Conservation (phyloP, 176 grass and related monocot species). For the maize (Zea mays) region Zm-B73-REFERENCE-NAM-5.0 NC_050096.1:80889501-80890000, state of each 20-base stretch:
- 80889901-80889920: conserved; percentile 19
- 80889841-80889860: conserved; percentile 6
- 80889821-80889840: not conserved
- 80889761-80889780: conserved; percentile 1
- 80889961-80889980: conserved; percentile 21
- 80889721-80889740: conserved; percentile 15
- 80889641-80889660: not conserved
- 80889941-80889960: not conserved
- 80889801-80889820: not conserved
- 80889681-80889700: not conserved
- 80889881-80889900: not conserved
- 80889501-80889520: not conserved
- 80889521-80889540: conserved; percentile 12
- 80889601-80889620: not conserved
- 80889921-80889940: conserved; percentile 24
- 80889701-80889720: not conserved
- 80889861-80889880: not conserved
- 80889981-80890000: conserved; percentile 20
- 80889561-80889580: not conserved
- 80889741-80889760: not conserved
- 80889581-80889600: conserved; percentile 9
- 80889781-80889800: not conserved
- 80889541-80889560: not conserved
- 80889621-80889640: not conserved
- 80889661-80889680: not conserved